A percentile compares a stretch with the other conserved stretches of the same genome.
These are phyloP conservation scores for Candida mesenterica DNA, from an alignment of 1,139 yeast genomes.

Conservation along the genomic window DNA sequence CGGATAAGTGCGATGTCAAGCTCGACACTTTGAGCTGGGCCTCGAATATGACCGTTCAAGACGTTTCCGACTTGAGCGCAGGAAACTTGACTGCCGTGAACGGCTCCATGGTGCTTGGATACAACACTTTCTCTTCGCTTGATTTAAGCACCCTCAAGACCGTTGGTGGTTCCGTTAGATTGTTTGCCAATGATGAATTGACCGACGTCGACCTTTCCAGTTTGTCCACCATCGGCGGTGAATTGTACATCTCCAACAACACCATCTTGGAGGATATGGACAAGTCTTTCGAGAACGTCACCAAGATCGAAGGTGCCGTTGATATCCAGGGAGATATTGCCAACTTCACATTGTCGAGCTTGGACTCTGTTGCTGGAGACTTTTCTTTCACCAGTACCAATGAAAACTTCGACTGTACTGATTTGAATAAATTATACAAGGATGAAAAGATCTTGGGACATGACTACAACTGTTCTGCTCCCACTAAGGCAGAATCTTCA, in stretches of 20 bases:
- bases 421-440: conserved; percentile 33
- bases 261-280: conserved; percentile 37
- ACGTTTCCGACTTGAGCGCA: conserved; percentile 32
- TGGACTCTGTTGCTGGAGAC: conserved; percentile 45
- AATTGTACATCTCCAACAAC: conserved; percentile 44
- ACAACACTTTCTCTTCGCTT: conserved; percentile 37
- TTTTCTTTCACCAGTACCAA: conserved; percentile 37
- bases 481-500: conserved; percentile 18
- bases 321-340: conserved; percentile 39
- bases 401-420: conserved; percentile 40
- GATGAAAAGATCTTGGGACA: conserved; percentile 43
- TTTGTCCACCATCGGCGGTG: conserved; percentile 43
- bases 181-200: conserved; percentile 46
- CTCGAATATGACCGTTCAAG: conserved; percentile 46
- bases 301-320: conserved; percentile 43
- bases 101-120: conserved; percentile 42
- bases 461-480: conserved; percentile 45
- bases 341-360: conserved; percentile 39
- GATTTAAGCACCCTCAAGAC: conserved; percentile 29
- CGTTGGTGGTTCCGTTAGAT: conserved; percentile 43
- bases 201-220: conserved; percentile 27
- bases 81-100: conserved; percentile 39
- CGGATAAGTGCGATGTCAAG: conserved; percentile 39
- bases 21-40: conserved; percentile 43
- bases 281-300: conserved; percentile 30